Evolutionary conservation across 1,139 yeast species (phyloP).

Genomic region (Suhomyces guaymorum): DNA sequence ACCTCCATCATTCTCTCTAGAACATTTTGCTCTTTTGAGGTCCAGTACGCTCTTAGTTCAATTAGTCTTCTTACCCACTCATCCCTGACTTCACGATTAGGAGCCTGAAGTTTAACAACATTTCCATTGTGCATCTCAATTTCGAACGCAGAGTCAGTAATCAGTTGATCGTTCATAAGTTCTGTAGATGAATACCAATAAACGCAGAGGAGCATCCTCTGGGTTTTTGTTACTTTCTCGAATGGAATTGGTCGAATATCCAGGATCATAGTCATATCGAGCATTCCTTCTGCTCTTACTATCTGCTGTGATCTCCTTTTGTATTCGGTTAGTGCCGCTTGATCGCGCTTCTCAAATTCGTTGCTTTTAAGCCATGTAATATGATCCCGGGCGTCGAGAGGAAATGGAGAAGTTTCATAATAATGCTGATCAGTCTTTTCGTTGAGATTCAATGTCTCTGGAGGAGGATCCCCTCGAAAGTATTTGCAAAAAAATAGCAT

Average conservation of each 20-base stretch:
- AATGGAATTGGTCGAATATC: slow-evolving; percentile 33
- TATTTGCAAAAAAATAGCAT: slow-evolving; percentile 61
- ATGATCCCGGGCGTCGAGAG: slow-evolving; percentile 47
- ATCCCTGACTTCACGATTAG: slow-evolving; percentile 48
- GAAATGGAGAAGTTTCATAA: slow-evolving; percentile 54
- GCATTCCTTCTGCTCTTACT: slow-evolving; percentile 57
- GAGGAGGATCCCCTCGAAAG: slow-evolving; percentile 61
- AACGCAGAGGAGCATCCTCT: slow-evolving; percentile 39
- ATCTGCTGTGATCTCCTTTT: slow-evolving; percentile 61
- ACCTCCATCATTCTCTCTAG: slow-evolving; percentile 35
- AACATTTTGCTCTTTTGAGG: slow-evolving; percentile 44
- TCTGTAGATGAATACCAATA: slow-evolving; percentile 44
- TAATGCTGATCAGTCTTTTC: slow-evolving; percentile 16
- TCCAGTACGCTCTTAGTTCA: slow-evolving; percentile 62
- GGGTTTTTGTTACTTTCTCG: slow-evolving; percentile 28
- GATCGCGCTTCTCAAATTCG: slow-evolving; percentile 54
- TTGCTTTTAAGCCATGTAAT: slow-evolving; percentile 58
- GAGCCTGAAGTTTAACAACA: slow-evolving; percentile 58
- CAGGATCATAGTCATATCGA: slow-evolving; percentile 58
- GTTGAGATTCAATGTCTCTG: slow-evolving; percentile 36
- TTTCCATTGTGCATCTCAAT: slow-evolving; percentile 52
- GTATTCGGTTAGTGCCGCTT: slow-evolving; percentile 58
- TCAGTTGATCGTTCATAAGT: slow-evolving; percentile 29
- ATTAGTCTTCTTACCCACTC: slow-evolving; percentile 63
- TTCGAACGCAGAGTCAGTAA: slow-evolving; percentile 52